Evolutionary conservation across 352 stramenopile species (phyloP).

Genomic region (Globisporangium acanthophoron): DNA sequence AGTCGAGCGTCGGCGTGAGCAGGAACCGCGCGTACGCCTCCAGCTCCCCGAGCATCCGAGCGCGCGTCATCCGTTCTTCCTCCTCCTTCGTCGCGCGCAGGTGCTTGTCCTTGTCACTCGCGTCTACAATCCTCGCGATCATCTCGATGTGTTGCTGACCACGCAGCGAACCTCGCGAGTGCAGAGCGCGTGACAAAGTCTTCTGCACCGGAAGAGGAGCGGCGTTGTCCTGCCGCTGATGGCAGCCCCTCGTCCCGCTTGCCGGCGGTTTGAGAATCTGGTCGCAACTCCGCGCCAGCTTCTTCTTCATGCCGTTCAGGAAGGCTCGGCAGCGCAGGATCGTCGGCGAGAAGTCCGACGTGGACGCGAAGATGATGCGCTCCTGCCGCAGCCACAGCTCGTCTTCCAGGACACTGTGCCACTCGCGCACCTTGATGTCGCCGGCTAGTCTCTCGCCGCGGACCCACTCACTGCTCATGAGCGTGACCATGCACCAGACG

Average conservation of each 20-base stretch:
- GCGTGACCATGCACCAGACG: conserved; percentile 46
- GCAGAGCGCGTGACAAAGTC: conserved; percentile 3
- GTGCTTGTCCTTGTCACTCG: background rate
- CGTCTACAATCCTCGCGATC: conserved; percentile 3
- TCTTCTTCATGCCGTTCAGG: conserved; percentile 54
- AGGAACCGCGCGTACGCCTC: conserved; percentile 44
- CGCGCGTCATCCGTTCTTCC: conserved; percentile 3
- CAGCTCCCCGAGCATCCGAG: conserved; percentile 30
- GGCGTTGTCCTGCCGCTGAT: background rate
- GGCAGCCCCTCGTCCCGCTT: background rate
- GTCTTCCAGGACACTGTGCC: conserved; percentile 52
- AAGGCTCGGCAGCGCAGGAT: conserved; percentile 45
- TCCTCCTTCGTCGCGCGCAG: conserved; percentile 12
- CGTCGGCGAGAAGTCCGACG: conserved; percentile 33
- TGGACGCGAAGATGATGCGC: conserved; percentile 38
- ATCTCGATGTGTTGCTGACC: conserved; percentile 8
- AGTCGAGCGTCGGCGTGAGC: conserved; percentile 39
- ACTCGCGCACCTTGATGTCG: conserved; percentile 34
- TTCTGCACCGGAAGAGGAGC: background rate
- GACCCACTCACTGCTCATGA: conserved; percentile 51
- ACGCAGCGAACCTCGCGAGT: conserved; percentile 1
- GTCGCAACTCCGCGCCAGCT: conserved; percentile 18
- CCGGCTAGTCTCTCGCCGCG: conserved; percentile 23
- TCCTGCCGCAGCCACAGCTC: conserved; percentile 57
- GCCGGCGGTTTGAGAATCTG: conserved; percentile 8